A percentile compares a stretch with the other conserved stretches of the same genome.
Evolutionary conservation across 352 stramenopile species (phyloP).

Genomic region (Elongisporangium prolatum): DNA sequence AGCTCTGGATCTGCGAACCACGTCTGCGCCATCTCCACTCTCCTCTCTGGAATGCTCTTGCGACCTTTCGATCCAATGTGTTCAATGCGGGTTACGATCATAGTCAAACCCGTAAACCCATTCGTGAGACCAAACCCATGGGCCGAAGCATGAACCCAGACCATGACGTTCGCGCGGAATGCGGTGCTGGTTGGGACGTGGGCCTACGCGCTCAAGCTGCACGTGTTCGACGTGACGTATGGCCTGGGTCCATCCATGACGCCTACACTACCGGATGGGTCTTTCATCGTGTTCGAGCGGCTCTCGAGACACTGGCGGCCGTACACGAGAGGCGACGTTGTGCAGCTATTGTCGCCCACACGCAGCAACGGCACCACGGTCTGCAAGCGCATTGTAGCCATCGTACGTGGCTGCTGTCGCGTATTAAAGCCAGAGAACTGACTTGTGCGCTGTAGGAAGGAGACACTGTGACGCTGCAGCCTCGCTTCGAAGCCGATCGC

Average conservation of each 20-base stretch:
- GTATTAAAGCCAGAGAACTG: background rate
- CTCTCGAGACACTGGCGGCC: slow-evolving; percentile 61
- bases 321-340: slow-evolving; percentile 73
- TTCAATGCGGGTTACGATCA: background rate
- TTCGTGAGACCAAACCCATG: background rate
- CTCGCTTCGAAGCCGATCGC: slow-evolving; percentile 53
- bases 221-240: slow-evolving; percentile 77
- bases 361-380: slow-evolving; percentile 67
- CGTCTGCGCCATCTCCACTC: slow-evolving; percentile 25
- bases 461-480: slow-evolving; percentile 74
- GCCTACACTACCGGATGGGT: slow-evolving; percentile 75
- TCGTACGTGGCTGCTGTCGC: slow-evolving; percentile 29
- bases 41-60: background rate
- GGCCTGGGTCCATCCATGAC: slow-evolving; percentile 84
- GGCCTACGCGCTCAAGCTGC: slow-evolving; percentile 56
- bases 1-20: slow-evolving; percentile 46
- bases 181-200: slow-evolving; percentile 56
- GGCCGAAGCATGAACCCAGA: background rate
- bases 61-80: background rate
- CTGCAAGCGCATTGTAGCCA: slow-evolving; percentile 83
- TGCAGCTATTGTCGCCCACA: slow-evolving; percentile 78
- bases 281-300: slow-evolving; percentile 78
- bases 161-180: slow-evolving; percentile 24
- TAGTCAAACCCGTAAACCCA: background rate
- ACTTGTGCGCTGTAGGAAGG: slow-evolving; percentile 51